Base-by-base conservation (phyloP, 148 eudicot species). In the Mesembryanthemum crystallinum region DNA sequence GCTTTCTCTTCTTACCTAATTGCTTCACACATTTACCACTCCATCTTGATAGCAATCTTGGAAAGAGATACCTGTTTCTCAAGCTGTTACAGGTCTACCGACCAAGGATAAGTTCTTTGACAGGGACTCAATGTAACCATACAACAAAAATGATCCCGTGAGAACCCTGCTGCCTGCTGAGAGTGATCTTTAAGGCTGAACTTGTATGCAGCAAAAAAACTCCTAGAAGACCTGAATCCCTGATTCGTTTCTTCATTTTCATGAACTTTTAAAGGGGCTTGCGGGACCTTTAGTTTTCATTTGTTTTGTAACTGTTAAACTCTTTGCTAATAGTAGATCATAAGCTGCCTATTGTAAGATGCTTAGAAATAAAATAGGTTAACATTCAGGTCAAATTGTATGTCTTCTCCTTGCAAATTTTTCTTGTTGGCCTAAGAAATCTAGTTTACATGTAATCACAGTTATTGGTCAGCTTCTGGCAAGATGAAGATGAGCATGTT, bases 381-480 rank as follows among this genome's bases (percentile, higher is more conserved):
- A 8, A 64, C 70, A 64, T 52, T 32, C 58, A n/a, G 33, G 52
- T 59, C 28, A 33, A 35, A 39, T 12, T 9, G 6, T 20, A 3
- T 35, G 8, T 29, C 60, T 49, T 72, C 64, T 17, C 70, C 42
- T 52, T 47, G 37, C 63, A 76, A 65, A n/a, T n/a, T 33, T 35
- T 59, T 71, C 28, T 67, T 32, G 24, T 68, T 52, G 65, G 39
- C 45, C 69, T 77, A 33, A 63, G 67, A 42, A 23, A 6, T 63
- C 35, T 77, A 29, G 54, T 35, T 76, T 71, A 30, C 49, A 64
- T 75, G 66, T 72, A 66, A 70, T 66, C 80, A 28, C 93, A 96
- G 99, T 87, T 96, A 78, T 72, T 96, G 76, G 97, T 87, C 67
- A 96, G 98, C 80, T 92, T 92, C 79, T 96, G 99, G 99, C 99